These are phyloP conservation scores for Collybia mongolica DNA, from an alignment of 768 basidiomycete genomes.

Conservation along the genomic window DNA sequence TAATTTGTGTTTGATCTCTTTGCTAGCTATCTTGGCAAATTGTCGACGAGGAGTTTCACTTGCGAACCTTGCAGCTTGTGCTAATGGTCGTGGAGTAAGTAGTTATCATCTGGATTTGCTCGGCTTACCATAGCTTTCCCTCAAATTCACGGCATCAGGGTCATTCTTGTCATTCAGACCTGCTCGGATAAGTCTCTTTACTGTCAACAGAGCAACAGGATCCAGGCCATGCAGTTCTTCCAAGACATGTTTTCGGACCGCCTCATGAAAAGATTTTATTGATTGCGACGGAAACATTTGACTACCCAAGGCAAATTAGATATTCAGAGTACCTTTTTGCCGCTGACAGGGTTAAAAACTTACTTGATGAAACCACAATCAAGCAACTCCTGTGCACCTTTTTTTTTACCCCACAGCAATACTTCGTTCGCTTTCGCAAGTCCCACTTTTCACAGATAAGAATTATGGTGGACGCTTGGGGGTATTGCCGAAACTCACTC, in stretches of 20 bases:
- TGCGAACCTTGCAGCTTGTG: conserved; percentile 63
- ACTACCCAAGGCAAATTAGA: not conserved
- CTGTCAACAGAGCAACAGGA: conserved; percentile 46
- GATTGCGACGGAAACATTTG: conserved; percentile 28
- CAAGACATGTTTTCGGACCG: conserved; percentile 49
- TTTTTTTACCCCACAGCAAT: conserved; percentile 51
- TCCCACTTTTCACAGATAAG: conserved; percentile 48
- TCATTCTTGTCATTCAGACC: conserved; percentile 62
- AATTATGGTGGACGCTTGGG: not conserved
- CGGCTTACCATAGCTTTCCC: conserved; percentile 59
- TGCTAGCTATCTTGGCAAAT: conserved; percentile 56
- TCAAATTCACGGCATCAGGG: conserved; percentile 61
- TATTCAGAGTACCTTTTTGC: too few species aligned
- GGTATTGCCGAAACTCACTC: not conserved
- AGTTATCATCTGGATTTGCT: not conserved
- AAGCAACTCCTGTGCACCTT: conserved; percentile 29
- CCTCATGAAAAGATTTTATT: conserved; percentile 52
- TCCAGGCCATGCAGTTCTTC: conserved; percentile 24
- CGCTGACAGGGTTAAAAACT: conserved; percentile 12
- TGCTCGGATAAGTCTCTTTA: conserved; percentile 52
- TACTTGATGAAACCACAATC: conserved; percentile 68
- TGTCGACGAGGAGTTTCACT: conserved; percentile 55
- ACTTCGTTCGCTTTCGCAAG: conserved; percentile 69
- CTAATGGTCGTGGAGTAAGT: conserved; percentile 21
- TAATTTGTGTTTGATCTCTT: conserved; percentile 67